Evolutionary conservation across 768 basidiomycete genomes (phyloP).

Genomic region (Lentinula lateritia): DNA sequence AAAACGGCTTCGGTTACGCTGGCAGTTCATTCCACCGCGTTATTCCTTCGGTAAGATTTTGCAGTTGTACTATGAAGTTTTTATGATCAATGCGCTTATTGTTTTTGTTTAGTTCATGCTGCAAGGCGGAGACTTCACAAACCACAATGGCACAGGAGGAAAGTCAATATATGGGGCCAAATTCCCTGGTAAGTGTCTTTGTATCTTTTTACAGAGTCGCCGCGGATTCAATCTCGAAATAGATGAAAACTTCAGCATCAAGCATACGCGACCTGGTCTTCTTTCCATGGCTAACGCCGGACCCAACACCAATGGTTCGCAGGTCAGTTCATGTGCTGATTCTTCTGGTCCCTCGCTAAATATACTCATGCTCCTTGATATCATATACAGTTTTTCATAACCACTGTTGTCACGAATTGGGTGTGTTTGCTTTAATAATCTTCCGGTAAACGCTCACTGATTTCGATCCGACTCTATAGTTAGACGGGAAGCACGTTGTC

Average conservation of each 20-base stretch:
- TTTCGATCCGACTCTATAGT: slow-evolving; percentile 11
- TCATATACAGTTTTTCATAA: slow-evolving; percentile 73
- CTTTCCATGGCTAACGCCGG: slow-evolving; percentile 82
- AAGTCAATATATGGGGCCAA: slow-evolving; percentile 74
- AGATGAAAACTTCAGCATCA: slow-evolving; percentile 83
- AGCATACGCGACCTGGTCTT: slow-evolving; percentile 65
- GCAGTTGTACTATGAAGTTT: background rate
- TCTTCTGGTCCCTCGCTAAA: background rate
- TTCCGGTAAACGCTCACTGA: slow-evolving; percentile 54
- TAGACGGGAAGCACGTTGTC: slow-evolving; percentile 82
- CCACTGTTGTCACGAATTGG: slow-evolving; percentile 65
- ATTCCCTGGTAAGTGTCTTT: slow-evolving; percentile 45
- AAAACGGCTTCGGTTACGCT: slow-evolving; percentile 69
- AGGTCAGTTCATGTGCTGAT: slow-evolving; percentile 20
- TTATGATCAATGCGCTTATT: background rate
- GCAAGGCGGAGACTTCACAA: slow-evolving; percentile 87
- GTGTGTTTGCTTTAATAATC: slow-evolving; percentile 32
- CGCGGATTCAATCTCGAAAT: slow-evolving; percentile 1
- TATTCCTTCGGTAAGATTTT: background rate
- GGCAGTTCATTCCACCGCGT: slow-evolving; percentile 26
- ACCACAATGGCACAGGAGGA: slow-evolving; percentile 66
- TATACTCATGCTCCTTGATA: background rate
- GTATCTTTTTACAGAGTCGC: slow-evolving; percentile 19
- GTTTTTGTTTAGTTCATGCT: slow-evolving; percentile 85
- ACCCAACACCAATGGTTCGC: slow-evolving; percentile 76